These are phyloP conservation scores for Mollisia scopiformis DNA, from an alignment of 2,329 filamentous ascomycete genomes.

Conservation along the genomic window DNA sequence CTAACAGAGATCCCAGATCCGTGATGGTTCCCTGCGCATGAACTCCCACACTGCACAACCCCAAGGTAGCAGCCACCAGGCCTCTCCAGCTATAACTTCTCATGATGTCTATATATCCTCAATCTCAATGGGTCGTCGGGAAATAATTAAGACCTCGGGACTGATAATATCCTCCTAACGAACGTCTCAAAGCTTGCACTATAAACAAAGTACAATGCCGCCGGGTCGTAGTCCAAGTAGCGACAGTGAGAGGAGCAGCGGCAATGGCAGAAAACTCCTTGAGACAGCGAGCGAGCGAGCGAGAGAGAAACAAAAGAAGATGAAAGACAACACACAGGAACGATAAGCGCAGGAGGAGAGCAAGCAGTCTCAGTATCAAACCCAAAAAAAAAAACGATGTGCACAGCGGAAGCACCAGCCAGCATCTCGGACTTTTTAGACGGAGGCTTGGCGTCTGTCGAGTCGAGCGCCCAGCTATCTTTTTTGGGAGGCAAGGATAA, in stretches of 20 bases:
- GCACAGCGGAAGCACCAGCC: not conserved
- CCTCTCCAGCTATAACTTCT: slow-evolving; percentile 17
- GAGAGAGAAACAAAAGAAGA: not conserved
- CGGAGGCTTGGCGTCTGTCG: not conserved
- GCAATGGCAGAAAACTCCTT: not conserved
- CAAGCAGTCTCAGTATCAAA: not conserved
- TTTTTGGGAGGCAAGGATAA: not conserved
- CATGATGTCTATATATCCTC: not conserved
- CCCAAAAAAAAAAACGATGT: not conserved
- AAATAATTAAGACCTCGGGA: not conserved
- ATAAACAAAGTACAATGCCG: not conserved
- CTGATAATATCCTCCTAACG: not conserved
- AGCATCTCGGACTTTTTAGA: not conserved
- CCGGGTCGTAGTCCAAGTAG: too few species aligned
- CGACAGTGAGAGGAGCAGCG: not conserved
- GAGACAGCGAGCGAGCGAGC: too few species aligned
- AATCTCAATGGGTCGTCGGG: not conserved
- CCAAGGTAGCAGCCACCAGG: slow-evolving; percentile 17
- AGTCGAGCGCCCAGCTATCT: not conserved
- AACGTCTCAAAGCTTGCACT: not conserved
- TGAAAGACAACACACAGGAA: not conserved
- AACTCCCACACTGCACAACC: slow-evolving; percentile 14
- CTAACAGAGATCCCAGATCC: slow-evolving; percentile 45
- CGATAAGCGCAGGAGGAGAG: not conserved
- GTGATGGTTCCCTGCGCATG: slow-evolving; percentile 25